Evolutionary conservation across 148 eudicot genomes (phyloP), one percentile per base, ranked within the genome.

Genomic region (Camellia lanceoleosa): DNA sequence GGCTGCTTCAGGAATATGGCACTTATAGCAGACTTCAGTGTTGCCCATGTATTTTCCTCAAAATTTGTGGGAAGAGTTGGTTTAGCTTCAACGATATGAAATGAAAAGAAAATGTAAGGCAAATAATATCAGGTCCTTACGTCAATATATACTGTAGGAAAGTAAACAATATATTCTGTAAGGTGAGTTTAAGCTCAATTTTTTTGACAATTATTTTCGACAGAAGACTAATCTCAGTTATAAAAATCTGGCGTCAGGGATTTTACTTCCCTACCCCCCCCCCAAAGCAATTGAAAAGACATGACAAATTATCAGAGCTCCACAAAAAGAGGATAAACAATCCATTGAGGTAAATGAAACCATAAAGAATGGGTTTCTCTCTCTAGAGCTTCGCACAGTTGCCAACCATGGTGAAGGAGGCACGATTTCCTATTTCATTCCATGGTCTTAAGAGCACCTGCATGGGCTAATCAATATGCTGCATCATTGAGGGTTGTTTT

Each of bases 21-120:
- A 83, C 82, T 93, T 76, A 96, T 93, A 71, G 99, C 99, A n/a
- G 97, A 92, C 87, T 91, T 93, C 69, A 96, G 83, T 15, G 87
- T 90, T 71, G 91, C 94, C 99, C 99, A 96, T 80, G 95, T 96
- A 83, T 80, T 92, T 82, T 93, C 99, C 87, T 96, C 99, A 84
- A 92, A 96, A 79, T 91, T 92, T 66, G 82, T 78, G 5, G 99
- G 98, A 77, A 91, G 79, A 3, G 91, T 92, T 5, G 99, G 99
- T 85, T 96, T 96, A 66, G 88, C 99, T 96, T 81, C 79, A 87
- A 61, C 78, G 8, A 78, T 63, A 74, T 19, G 62, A 63, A 66
- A 74, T 19, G 62, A 63, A 66, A 58, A 43, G 41, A 18, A 61
- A 78, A 54, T 80, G 58, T 20, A 61, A 61, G 74, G 69, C 12